Conservation (phyloP, 345 rosid genomes). For the Carallia pectinifolia region DNA sequence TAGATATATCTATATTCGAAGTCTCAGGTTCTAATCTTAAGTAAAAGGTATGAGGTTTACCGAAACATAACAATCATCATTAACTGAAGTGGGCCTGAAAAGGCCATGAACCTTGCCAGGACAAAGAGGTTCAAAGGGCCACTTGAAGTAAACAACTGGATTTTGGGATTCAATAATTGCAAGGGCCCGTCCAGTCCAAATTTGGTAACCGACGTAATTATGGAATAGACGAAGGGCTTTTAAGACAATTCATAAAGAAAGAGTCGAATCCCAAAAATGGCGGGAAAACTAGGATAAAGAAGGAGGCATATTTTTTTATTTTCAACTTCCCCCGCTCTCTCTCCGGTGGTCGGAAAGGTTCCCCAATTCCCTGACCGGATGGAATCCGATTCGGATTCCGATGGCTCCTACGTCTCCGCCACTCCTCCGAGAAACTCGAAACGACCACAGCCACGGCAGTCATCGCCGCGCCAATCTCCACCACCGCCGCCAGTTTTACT, state of each 20-base stretch:
- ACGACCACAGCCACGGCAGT: constrained; percentile 24
- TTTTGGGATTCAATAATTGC: no score
- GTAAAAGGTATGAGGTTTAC: no score
- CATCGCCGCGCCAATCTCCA: background rate
- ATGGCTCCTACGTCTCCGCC: constrained; percentile 77
- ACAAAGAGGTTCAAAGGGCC: no score
- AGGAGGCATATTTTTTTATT: background rate
- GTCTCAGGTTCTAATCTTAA: no score
- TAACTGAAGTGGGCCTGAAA: no score
- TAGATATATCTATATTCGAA: no score
- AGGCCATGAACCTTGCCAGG: no score
- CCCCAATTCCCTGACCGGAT: constrained; percentile 19
- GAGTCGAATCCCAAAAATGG: constrained; percentile 13
- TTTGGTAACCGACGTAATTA: background rate
- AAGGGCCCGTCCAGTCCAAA: background rate
- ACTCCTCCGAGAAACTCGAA: constrained; percentile 72
- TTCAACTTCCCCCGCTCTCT: background rate
- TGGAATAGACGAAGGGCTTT: constrained; percentile 1
- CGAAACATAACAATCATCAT: no score
- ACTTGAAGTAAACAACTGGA: no score
- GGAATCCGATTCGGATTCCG: constrained; percentile 87
- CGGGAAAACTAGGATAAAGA: constrained; percentile 37
- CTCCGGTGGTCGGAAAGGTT: no score
- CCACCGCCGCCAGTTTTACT: constrained; percentile 15
- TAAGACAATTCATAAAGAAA: background rate